Base-by-base conservation (phyloP, 257 asterid genomes). In the Solanum chmielewskii region DNA sequence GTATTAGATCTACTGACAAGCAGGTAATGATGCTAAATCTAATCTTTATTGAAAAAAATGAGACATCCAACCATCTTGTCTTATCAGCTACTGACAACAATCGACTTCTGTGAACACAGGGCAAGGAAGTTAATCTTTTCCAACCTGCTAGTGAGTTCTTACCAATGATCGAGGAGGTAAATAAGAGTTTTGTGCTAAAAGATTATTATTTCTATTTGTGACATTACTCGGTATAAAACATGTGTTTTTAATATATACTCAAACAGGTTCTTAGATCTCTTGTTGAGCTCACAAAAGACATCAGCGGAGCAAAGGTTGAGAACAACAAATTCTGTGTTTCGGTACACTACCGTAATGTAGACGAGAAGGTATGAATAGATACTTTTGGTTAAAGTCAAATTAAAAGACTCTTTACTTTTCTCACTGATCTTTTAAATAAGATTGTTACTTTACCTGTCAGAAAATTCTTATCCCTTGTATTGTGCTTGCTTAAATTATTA, bases 101-200 rank as follows among this genome's bases (percentile, higher is more conserved):
- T 42, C 87, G 27, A 21, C 25, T 85, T 84, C 68, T 83, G 21
- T 91, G 90, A 33, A 73, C 52, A 7, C 86, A 97, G 99, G 98
- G 98, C 84, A 94, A 94, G 91, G 98, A 94, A 88, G 98, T 97
- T 70, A 94, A 89, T 86, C 88, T 97, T 66, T 97, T 97, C 92
- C 98, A 97, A 93, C 99, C 99, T 87, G 99, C 98, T 81, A 90
- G 95, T 89, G 96, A 97, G 89, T 97, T 97, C 91, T 91, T 95
- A 84, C 98, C 98, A 69, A 91, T 97, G 98, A 95, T 95, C 5
- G 92, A 97, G 7, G 98, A 93, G 98, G 98, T 96, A 70, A 83
- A 88, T 83, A 69, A 62, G 80, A 73, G 35, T 59, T 81, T 81
- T 87, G 5, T 47, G 35, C 62, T n/a, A 83, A 13, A 49, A 10